These are phyloP conservation scores for Talaromyces islandicus DNA, from an alignment of 2,329 filamentous ascomycete genomes.

Conservation along the genomic window DNA sequence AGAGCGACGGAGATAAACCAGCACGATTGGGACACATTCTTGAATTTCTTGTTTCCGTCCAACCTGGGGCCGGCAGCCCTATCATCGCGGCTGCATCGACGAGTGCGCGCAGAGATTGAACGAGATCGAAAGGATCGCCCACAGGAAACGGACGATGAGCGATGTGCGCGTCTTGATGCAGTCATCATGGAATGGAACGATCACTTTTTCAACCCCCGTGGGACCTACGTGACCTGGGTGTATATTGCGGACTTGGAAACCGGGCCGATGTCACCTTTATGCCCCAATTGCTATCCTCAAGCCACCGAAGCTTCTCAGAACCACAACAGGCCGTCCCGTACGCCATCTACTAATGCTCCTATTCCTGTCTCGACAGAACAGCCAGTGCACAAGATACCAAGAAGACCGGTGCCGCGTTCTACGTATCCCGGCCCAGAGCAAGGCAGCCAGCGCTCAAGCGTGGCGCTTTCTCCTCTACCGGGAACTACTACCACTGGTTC, in stretches of 20 bases:
- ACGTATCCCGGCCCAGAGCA: background rate
- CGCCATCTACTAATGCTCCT: slow-evolving; percentile 8
- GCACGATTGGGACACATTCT: slow-evolving; percentile 40
- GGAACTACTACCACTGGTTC: background rate
- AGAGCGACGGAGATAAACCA: slow-evolving; percentile 29
- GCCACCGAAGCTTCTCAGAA: slow-evolving; percentile 25
- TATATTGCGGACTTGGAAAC: slow-evolving; percentile 29
- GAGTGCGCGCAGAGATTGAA: slow-evolving; percentile 34
- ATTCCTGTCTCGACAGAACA: slow-evolving; percentile 10
- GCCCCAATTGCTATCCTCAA: slow-evolving; percentile 35
- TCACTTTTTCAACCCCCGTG: slow-evolving; percentile 35
- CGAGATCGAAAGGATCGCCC: slow-evolving; percentile 37
- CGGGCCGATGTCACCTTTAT: slow-evolving; percentile 31
- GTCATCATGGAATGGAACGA: slow-evolving; percentile 40
- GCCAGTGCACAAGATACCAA: slow-evolving; percentile 6
- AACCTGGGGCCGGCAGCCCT: slow-evolving; percentile 31
- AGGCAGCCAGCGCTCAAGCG: background rate
- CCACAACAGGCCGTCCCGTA: slow-evolving; percentile 11
- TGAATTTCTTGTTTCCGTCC: slow-evolving; percentile 36
- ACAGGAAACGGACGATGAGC: slow-evolving; percentile 36
- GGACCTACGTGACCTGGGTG: slow-evolving; percentile 25
- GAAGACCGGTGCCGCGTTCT: slow-evolving; percentile 11
- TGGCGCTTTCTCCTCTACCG: background rate
- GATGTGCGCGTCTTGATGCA: slow-evolving; percentile 30
- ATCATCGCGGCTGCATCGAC: slow-evolving; percentile 30